Evolutionary conservation across 2,329 filamentous ascomycete species (phyloP).

Genomic region (Onygena corvina): DNA sequence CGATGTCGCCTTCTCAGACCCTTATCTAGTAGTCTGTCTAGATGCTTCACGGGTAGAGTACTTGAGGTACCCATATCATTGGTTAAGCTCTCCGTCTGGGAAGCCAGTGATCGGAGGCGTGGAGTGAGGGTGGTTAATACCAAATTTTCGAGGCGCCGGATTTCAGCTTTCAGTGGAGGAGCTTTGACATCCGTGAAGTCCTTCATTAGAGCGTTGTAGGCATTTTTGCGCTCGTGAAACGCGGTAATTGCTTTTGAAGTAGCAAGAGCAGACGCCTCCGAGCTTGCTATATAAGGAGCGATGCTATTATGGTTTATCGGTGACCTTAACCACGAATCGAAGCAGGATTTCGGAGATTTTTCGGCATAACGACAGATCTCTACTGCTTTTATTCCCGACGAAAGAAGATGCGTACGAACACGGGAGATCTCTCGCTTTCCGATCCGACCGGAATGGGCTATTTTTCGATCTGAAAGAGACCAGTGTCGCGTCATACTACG

Average conservation of each 20-base stretch:
- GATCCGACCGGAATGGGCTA: slow-evolving; percentile 32
- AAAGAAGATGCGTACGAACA: slow-evolving; percentile 63
- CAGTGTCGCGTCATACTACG: slow-evolving; percentile 40
- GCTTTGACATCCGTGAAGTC: slow-evolving; percentile 37
- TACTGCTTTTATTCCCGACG: slow-evolving; percentile 78
- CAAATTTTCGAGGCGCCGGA: slow-evolving; percentile 34
- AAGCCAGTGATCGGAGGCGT: slow-evolving; percentile 55
- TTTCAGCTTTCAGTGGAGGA: slow-evolving; percentile 34
- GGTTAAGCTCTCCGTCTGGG: slow-evolving; percentile 68
- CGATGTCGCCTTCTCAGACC: slow-evolving; percentile 61
- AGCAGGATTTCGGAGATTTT: slow-evolving; percentile 20
- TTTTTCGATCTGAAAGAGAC: slow-evolving; percentile 45
- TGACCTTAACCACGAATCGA: slow-evolving; percentile 20
- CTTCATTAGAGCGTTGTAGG: slow-evolving; percentile 35
- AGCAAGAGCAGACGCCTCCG: slow-evolving; percentile 44
- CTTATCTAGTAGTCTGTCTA: slow-evolving; percentile 60
- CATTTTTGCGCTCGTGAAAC: slow-evolving; percentile 35
- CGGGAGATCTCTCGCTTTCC: slow-evolving; percentile 66
- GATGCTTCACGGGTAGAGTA: slow-evolving; percentile 65
- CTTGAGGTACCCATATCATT: slow-evolving; percentile 64
- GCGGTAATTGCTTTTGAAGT: slow-evolving; percentile 39
- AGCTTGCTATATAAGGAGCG: slow-evolving; percentile 34
- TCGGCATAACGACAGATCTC: slow-evolving; percentile 60
- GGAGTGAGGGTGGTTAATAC: slow-evolving; percentile 42
- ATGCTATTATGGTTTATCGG: slow-evolving; percentile 21